Conservation (phyloP, 768 basidiomycete species). For the Leccinum disarticulatum region DNA sequence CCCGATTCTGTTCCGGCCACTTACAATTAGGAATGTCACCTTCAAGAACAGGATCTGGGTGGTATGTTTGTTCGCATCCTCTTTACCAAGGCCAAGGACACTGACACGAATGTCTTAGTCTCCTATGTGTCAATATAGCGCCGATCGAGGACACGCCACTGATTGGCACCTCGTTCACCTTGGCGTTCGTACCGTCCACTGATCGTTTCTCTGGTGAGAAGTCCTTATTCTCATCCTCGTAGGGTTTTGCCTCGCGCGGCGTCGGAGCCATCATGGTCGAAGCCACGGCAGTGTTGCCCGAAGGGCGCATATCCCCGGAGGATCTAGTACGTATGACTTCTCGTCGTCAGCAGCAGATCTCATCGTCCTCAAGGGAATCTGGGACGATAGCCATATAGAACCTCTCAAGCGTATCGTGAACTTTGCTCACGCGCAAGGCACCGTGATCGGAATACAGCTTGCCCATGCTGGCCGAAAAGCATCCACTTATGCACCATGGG, state of each 20-base stretch:
- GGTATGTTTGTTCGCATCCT: conserved; percentile 29
- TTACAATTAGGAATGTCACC: conserved; percentile 56
- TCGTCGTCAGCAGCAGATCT: background rate
- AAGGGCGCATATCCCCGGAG: conserved; percentile 75
- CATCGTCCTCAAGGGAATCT: conserved; percentile 49
- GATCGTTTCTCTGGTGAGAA: background rate
- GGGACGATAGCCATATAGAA: conserved; percentile 74
- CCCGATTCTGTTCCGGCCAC: conserved; percentile 63
- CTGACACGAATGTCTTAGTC: conserved; percentile 37
- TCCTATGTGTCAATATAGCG: conserved; percentile 84
- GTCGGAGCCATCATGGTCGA: conserved; percentile 71
- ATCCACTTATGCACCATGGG: conserved; percentile 69
- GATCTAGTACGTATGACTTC: conserved; percentile 52
- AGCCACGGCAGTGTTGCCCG: conserved; percentile 70
- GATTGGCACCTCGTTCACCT: conserved; percentile 85
- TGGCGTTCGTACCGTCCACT: conserved; percentile 41
- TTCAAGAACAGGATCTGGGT: conserved; percentile 81
- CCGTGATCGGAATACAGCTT: conserved; percentile 76
- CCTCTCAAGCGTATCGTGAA: conserved; percentile 70
- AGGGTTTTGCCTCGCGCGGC: conserved; percentile 70
- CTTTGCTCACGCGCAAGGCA: conserved; percentile 69
- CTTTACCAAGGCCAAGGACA: background rate
- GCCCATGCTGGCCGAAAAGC: conserved; percentile 75
- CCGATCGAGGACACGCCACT: conserved; percentile 70
- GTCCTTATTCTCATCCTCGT: background rate